A percentile compares a stretch with the other conserved stretches of the same genome.
Evolutionary conservation across 1,284 basidiomycete species (phyloP).

Genomic region (Peniophora sp.): DNA sequence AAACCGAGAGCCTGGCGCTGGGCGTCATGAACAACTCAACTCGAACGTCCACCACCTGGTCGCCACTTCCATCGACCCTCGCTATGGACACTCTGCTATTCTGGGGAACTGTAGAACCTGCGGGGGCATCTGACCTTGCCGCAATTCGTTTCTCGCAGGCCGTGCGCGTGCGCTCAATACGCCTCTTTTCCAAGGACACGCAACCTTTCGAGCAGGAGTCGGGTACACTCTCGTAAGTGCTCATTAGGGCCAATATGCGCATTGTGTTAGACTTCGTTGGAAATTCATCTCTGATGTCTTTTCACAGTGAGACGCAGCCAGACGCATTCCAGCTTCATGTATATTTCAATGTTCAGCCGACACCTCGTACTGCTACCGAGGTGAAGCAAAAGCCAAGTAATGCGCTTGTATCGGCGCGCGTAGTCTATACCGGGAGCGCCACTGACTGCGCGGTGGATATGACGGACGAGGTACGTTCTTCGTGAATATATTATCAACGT

Average conservation of each 20-base stretch:
- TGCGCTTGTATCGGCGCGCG: conserved; percentile 60
- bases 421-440: conserved; percentile 64
- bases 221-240: conserved; percentile 54
- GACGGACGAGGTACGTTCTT: conserved; percentile 47
- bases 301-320: conserved; percentile 55
- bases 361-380: conserved; percentile 40
- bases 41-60: not conserved
- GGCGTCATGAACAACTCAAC: too few relatives aligned
- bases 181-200: conserved; percentile 53
- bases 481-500: conserved; percentile 4
- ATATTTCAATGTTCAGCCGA: conserved; percentile 58
- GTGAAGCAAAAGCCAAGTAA: conserved; percentile 53
- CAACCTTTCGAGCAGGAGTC: conserved; percentile 53
- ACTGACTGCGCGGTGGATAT: conserved; percentile 64
- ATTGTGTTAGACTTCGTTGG: not conserved
- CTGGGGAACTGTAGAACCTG: conserved; percentile 59
- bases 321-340: conserved; percentile 64
- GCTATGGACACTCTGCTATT: conserved; percentile 42
- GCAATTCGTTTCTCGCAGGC: conserved; percentile 59
- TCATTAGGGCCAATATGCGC: not conserved
- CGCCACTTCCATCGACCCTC: not conserved
- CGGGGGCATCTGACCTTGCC: conserved; percentile 48
- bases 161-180: conserved; percentile 53
- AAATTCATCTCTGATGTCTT: not conserved
- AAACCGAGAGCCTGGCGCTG: not conserved